Percentiles rank a stretch among this genome's conserved stretches.
Conservation (phyloP, 164 flowering plant species). For the Taxillus chinensis region DNA sequence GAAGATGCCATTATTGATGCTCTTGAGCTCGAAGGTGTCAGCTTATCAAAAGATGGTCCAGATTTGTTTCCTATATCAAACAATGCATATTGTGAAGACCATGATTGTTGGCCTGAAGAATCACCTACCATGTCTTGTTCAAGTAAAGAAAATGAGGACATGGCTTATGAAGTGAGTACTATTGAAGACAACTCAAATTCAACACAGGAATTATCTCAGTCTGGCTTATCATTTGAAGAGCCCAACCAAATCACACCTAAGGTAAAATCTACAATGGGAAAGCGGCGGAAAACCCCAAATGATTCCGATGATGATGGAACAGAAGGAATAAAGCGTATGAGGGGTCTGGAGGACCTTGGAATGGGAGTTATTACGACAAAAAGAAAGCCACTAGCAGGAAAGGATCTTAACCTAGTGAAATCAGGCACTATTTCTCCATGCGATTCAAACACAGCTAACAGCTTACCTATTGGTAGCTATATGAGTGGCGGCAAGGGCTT, state of each 20-base stretch:
- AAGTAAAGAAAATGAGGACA: constrained; percentile 19
- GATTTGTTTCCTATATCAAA: constrained; percentile 14
- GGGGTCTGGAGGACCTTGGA: constrained; percentile 77
- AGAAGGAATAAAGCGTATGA: constrained; percentile 73
- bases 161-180: constrained; percentile 21
- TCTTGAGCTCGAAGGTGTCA: constrained; percentile 62
- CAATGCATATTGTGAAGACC: constrained; percentile 15
- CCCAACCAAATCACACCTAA: constrained; percentile 21
- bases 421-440: constrained; percentile 17
- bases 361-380: constrained; percentile 26
- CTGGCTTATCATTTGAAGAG: constrained; percentile 56
- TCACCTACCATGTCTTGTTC: constrained; percentile 17
- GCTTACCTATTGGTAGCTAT: neutral
- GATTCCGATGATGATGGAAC: constrained; percentile 88
- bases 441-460: constrained; percentile 13
- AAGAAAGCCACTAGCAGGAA: constrained; percentile 22
- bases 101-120: constrained; percentile 18
- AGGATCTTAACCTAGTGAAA: constrained; percentile 21
- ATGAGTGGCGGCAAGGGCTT: too few relatives aligned
- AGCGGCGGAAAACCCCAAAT: constrained; percentile 54
- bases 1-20: constrained; percentile 90
- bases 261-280: constrained; percentile 27
- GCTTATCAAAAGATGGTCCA: constrained; percentile 20
- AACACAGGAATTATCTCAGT: constrained; percentile 47
- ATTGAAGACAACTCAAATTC: constrained; percentile 28